Conservation (phyloP, 331 rosid genomes). For the Acacia concinna region DNA sequence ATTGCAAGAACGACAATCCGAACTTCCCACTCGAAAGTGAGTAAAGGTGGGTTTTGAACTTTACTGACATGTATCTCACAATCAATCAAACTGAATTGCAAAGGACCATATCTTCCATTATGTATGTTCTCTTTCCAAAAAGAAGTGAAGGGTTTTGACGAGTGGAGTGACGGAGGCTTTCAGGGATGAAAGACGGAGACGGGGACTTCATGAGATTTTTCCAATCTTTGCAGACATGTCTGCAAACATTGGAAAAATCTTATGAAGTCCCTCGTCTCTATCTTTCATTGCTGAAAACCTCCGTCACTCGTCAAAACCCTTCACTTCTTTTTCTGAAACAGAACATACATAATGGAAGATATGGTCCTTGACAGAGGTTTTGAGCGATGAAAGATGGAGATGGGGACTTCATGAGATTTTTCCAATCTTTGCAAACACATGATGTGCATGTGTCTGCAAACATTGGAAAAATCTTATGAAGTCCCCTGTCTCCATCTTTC, state of each 20-base stretch:
- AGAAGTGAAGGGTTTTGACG: background rate
- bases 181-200: too few species aligned
- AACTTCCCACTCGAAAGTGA: background rate
- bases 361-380: too few species aligned
- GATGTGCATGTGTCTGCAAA: background rate
- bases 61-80: background rate
- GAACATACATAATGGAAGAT: background rate
- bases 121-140: background rate
- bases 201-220: too few species aligned
- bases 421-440: too few species aligned
- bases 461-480: background rate
- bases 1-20: background rate
- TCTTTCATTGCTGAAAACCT: background rate
- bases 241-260: background rate
- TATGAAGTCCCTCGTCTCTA: background rate
- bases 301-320: background rate
- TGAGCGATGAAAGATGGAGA: too few species aligned
- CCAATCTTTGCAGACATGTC: too few species aligned
- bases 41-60: background rate
- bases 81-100: background rate
- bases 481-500: background rate
- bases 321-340: background rate
- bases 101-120: background rate
- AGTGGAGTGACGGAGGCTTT: too few species aligned
- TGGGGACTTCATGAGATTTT: too few species aligned